phyloP scores from a whole-genome alignment of 2,329 filamentous ascomycete genomes.

The Westerdykella ornata region DNA sequence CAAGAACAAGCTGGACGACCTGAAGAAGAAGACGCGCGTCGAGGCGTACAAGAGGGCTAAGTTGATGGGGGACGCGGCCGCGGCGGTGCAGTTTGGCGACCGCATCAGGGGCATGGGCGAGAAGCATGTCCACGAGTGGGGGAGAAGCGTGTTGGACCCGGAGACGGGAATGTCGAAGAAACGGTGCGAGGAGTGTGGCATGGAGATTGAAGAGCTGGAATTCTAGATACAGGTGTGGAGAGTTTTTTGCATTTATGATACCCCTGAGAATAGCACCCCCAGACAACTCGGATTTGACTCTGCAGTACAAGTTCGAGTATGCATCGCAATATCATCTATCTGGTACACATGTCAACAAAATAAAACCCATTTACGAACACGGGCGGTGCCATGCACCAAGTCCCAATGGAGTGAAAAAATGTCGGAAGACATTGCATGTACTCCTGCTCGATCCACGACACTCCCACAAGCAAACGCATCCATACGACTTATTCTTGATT shows the following conservation, averaged over 20 bases:
- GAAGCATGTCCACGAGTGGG: conserved; percentile 87
- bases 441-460: too few relatives aligned
- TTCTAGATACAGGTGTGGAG: conserved; percentile 37
- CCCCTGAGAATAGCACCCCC: background rate
- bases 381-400: too few relatives aligned
- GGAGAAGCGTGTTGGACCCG: conserved; percentile 51
- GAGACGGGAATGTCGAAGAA: conserved; percentile 71
- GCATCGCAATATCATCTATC: too few relatives aligned
- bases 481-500: too few relatives aligned
- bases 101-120: conserved; percentile 55
- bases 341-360: too few relatives aligned
- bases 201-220: conserved; percentile 62
- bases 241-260: background rate
- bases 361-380: too few relatives aligned
- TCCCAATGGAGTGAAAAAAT: too few relatives aligned
- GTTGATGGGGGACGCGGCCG: conserved; percentile 36
- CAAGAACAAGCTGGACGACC: conserved; percentile 74
- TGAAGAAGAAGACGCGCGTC: conserved; percentile 89
- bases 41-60: conserved; percentile 68
- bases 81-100: conserved; percentile 61
- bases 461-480: too few relatives aligned
- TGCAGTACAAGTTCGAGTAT: too few relatives aligned
- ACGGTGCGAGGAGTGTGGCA: conserved; percentile 60
- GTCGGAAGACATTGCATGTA: too few relatives aligned
- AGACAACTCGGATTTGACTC: too few relatives aligned